A percentile compares a stretch with the other conserved stretches of the same genome.
phyloP scores from a whole-genome alignment of 1,284 basidiomycete species.

The Mrakiaceae sp. region DNA sequence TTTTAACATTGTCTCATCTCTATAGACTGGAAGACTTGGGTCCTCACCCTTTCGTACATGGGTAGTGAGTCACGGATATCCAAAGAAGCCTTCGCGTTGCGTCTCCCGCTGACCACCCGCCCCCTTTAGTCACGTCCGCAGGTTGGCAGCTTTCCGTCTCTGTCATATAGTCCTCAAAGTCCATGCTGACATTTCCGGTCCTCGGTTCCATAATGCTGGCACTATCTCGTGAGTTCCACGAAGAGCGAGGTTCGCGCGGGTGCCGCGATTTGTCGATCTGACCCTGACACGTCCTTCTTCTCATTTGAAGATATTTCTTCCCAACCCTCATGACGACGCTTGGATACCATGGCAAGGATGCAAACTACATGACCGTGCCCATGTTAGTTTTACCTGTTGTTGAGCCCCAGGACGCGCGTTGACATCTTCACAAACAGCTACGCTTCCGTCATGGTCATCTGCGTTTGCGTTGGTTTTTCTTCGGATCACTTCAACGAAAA shows the following conservation, averaged over 20 bases:
- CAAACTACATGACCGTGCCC: conserved; percentile 26
- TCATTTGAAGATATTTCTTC: conserved; percentile 1
- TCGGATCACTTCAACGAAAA: conserved; percentile 27
- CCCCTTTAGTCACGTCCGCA: too few species aligned
- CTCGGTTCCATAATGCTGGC: conserved; percentile 17
- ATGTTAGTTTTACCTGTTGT: neutral
- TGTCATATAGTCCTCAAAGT: too few species aligned
- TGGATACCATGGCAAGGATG: conserved; percentile 23
- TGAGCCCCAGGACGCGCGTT: neutral
- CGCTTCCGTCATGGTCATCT: conserved; percentile 22
- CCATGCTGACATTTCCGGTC: too few species aligned
- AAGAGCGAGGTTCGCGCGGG: neutral
- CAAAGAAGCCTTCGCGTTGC: too few species aligned
- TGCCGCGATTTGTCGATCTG: neutral
- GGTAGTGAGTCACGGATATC: neutral
- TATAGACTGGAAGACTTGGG: conserved; percentile 29
- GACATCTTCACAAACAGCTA: conserved; percentile 8
- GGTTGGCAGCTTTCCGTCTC: too few species aligned
- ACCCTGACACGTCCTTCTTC: neutral
- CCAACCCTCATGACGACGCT: conserved; percentile 23
- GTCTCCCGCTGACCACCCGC: too few species aligned
- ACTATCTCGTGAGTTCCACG: conserved; percentile 25
- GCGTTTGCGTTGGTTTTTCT: conserved; percentile 20
- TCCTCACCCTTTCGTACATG: conserved; percentile 22
- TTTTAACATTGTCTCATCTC: neutral